These are phyloP conservation scores for Mycena filopes DNA, from an alignment of 768 basidiomycete species.

Conservation along the genomic window DNA sequence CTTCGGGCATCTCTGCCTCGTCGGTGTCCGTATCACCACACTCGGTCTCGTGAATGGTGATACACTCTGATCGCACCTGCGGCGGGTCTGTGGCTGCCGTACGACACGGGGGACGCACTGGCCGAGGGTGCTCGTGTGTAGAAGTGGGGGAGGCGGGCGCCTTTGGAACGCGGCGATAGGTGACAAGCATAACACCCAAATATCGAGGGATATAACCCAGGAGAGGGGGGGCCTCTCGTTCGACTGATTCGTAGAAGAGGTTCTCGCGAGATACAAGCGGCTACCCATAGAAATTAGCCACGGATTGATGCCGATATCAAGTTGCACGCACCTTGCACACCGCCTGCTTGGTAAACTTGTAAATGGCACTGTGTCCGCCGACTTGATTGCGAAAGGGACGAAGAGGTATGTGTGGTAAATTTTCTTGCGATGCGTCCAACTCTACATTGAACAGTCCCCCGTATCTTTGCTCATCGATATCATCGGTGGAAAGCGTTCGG, in stretches of 20 bases:
- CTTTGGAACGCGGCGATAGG: constrained; percentile 84
- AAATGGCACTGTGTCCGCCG: constrained; percentile 96
- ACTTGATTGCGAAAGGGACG: constrained; percentile 98
- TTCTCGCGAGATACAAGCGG: constrained; percentile 97
- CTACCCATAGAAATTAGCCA: constrained; percentile 53
- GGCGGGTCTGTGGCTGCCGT: constrained; percentile 41
- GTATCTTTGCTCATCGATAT: constrained; percentile 35
- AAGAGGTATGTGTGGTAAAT: constrained; percentile 88
- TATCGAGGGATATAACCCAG: constrained; percentile 97
- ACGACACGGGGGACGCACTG: constrained; percentile 41
- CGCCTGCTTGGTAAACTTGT: constrained; percentile 96
- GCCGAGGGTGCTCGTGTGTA: constrained; percentile 29
- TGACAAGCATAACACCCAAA: constrained; percentile 98
- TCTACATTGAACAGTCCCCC: constrained; percentile 50
- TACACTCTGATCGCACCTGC: background rate
- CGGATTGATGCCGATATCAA: background rate
- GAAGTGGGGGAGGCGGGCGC: constrained; percentile 38
- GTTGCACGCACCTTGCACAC: constrained; percentile 90
- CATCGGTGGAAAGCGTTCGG: constrained; percentile 21
- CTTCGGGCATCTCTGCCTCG: constrained; percentile 93
- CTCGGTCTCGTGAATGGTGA: constrained; percentile 32
- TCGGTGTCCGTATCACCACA: constrained; percentile 59
- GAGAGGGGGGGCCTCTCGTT: constrained; percentile 91
- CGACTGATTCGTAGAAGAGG: constrained; percentile 96
- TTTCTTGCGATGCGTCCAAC: constrained; percentile 62